Base-by-base conservation (phyloP, 768 basidiomycete genomes). In the Fomitopsis serialis region DNA sequence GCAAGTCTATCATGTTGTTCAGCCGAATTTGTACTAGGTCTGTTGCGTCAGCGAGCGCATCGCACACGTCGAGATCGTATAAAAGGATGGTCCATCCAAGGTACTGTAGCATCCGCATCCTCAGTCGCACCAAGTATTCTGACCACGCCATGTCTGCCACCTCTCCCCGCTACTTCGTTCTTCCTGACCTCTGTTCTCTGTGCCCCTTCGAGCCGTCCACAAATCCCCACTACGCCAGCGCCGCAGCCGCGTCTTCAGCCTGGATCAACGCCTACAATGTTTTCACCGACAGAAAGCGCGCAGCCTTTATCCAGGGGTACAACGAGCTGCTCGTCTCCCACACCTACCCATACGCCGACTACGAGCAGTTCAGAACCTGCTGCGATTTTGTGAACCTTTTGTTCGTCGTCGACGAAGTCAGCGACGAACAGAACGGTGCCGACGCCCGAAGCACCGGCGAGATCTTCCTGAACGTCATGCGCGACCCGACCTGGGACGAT, bases 391-490 rank as follows among this genome's bases (percentile, higher is more conserved):
- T 71, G 58, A 71, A 71, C 48, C 57, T 71, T 29, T 63, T 71
- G 27, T 87, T 84, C 67, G 82, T 84, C 44, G 74, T 85, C 44
- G 85, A 87, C 63, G 85, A 86, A 65, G 75, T 84, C 50, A 84
- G 81, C 66, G 83, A 86, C 60, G 84, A 85, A 54, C 84, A 85
- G 66, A 77, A 71, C 60, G 81, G 81, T 29, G 64, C 65, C 48
- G 84, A 80, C 50, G 85, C 83, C 45, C 74, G 76, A 23, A 66
- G 67, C 27, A 84, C 80, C 27, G 79, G 82, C 21, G 70, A 78
- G 45, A 71, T 80, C 23, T 82, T 78, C 54, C 70, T 81, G 50
- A 75, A 80, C 48, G 78, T 77, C 19, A 78, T 87, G 77, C 73
- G 68, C 57, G 70, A 82, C 58, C 65, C 77, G 8, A 67, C 75